Evolutionary conservation across 2,329 filamentous ascomycete species (phyloP).

Genomic region (Aspergillus cejpii): DNA sequence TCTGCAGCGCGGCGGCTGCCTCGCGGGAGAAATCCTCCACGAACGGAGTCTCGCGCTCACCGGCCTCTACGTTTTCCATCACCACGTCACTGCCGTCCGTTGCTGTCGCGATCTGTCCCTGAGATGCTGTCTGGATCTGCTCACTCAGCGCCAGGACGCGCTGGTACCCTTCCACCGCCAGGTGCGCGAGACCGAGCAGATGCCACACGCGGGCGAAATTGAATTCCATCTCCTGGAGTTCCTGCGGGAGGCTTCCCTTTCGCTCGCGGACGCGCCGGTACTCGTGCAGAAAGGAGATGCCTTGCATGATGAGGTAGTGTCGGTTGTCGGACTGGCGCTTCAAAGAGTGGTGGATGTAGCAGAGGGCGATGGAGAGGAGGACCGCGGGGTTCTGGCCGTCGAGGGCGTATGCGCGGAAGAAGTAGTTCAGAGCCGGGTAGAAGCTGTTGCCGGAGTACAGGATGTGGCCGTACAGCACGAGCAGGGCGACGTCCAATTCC

Average conservation of each 20-base stretch:
- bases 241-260: conserved; percentile 36
- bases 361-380: conserved; percentile 71
- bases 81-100: conserved; percentile 36
- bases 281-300: conserved; percentile 68
- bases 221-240: conserved; percentile 70
- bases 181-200: conserved; percentile 62
- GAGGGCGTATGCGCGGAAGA: conserved; percentile 66
- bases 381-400: conserved; percentile 71
- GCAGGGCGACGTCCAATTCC: conserved; percentile 67
- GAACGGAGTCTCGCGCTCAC: conserved; percentile 13
- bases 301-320: conserved; percentile 80
- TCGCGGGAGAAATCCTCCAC: conserved; percentile 59
- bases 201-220: conserved; percentile 74
- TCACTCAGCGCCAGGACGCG: conserved; percentile 48
- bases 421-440: conserved; percentile 78
- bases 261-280: conserved; percentile 59
- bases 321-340: conserved; percentile 87
- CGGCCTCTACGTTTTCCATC: conserved; percentile 17
- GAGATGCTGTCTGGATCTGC: conserved; percentile 37
- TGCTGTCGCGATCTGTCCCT: conserved; percentile 29
- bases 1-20: conserved; percentile 68
- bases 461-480: conserved; percentile 87
- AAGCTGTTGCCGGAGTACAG: conserved; percentile 78
- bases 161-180: conserved; percentile 68
- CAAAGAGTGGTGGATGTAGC: conserved; percentile 80